Base-by-base conservation (phyloP, 2,329 filamentous ascomycete species). In the Neoascochyta sp. region DNA sequence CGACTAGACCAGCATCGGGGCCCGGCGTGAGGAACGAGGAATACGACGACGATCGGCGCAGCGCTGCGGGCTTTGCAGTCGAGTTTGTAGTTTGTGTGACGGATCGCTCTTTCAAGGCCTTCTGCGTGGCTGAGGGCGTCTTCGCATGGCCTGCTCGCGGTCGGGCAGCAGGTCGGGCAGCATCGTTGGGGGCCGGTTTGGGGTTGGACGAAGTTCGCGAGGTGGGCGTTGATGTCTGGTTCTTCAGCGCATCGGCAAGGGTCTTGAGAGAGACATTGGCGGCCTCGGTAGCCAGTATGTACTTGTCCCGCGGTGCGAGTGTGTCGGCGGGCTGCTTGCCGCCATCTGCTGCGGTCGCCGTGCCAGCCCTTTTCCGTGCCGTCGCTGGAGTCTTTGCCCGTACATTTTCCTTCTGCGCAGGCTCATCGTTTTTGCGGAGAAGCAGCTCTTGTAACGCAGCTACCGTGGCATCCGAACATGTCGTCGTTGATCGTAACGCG, bases 201-300 rank as follows among this genome's bases (percentile, higher is more conserved):
- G 42, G 21, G 25, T 50, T 50, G 25, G 48, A 28, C 14, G 43
- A 32, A 13, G 41, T 15, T 29, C 39, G 44, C 7, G 43, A 18
- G 2, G 36, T 9, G 29, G 40, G 32, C 6, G 27, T 19, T 15
- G 40, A 37, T 7, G 45, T 55, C 2, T 63, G 39, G 2, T 66
- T 60, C 54, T 80, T 87, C 12, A 78, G 69, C 0, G 78, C 78
- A 33, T 84, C 79, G n/a, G 73, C 72, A 3, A 90, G 70, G 7
- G 75, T 71, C 50, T 84, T 87, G 21, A 89, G 68, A 1, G 80
- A 73, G 5, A 70, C 68, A 55, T 89, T 90, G 49, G 87, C 77
- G 19, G 86, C 70, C 39, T 87, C 76, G 0, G 83, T 86, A 9
- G 84, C 83, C 19, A 89, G 64, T 24, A 76, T 69, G 28, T 78